Evolutionary conservation across 2,329 filamentous ascomycete species (phyloP).

Genomic region (Scedosporium minutisporum): DNA sequence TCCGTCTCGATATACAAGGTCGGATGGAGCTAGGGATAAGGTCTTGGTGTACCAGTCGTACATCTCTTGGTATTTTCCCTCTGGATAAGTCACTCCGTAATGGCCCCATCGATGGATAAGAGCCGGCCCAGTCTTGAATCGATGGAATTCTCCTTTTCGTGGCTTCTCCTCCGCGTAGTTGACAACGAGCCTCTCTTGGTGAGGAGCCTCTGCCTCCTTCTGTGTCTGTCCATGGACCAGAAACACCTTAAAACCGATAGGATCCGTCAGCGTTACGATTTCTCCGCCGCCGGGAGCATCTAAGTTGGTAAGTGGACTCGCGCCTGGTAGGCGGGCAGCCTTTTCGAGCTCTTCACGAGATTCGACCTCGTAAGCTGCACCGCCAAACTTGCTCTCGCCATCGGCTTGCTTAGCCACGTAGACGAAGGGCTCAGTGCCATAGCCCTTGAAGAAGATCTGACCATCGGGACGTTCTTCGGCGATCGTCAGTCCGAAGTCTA

Average conservation of each 20-base stretch:
- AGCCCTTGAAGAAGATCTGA: conserved; percentile 9
- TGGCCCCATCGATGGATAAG: conserved; percentile 8
- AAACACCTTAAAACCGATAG: conserved; percentile 7
- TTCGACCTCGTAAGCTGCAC: conserved; percentile 9
- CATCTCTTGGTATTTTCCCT: conserved; percentile 2
- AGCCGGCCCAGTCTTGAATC: conserved; percentile 4
- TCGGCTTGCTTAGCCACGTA: conserved; percentile 7
- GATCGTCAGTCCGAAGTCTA: conserved; percentile 11
- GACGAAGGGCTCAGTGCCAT: conserved; percentile 9
- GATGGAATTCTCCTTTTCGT: conserved; percentile 4
- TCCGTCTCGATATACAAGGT: conserved; percentile 5
- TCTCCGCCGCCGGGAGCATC: conserved; percentile 10
- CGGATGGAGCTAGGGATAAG: conserved; percentile 7
- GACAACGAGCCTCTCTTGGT: background rate
- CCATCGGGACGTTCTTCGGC: conserved; percentile 4
- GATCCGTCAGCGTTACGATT: conserved; percentile 8
- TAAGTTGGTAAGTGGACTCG: conserved; percentile 4
- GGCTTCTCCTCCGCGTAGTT: conserved; percentile 2
- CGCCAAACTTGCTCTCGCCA: conserved; percentile 8
- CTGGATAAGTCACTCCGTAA: conserved; percentile 6
- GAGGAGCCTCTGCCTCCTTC: background rate
- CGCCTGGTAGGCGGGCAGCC: conserved; percentile 4
- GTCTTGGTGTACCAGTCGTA: conserved; percentile 7
- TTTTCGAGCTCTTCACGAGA: conserved; percentile 8
- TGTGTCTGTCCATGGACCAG: conserved; percentile 5